phyloP scores from a whole-genome alignment of 1,284 basidiomycete species.

The Ustilago xerochloae region DNA sequence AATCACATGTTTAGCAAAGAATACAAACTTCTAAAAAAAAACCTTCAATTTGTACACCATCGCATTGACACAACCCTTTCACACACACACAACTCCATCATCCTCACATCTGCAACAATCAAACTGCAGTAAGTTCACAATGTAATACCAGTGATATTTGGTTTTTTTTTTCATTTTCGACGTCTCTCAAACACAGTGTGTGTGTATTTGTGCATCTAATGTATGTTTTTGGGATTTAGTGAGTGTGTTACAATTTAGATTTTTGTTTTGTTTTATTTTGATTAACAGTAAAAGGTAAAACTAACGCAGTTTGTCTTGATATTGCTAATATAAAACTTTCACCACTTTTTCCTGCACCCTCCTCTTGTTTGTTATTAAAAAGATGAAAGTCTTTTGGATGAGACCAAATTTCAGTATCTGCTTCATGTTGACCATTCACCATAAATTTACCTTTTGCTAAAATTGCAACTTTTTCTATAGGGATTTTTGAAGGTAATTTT shows the following conservation, averaged over 20 bases:
- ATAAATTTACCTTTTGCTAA: conserved; percentile 27
- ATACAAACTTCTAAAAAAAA: neutral
- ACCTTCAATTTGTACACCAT: neutral
- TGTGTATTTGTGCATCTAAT: too few species aligned
- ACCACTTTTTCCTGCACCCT: neutral
- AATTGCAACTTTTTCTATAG: conserved; percentile 15
- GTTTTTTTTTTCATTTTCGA: too few species aligned
- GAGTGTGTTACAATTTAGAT: neutral
- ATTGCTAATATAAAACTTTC: conserved; percentile 30
- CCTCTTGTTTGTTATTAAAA: conserved; percentile 10
- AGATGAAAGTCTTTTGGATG: conserved; percentile 33
- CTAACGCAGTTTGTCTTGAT: conserved; percentile 40
- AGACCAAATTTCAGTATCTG: conserved; percentile 41
- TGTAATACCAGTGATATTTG: conserved; percentile 4
- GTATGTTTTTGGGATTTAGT: neutral
- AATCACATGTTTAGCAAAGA: too few species aligned
- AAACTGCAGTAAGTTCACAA: too few species aligned
- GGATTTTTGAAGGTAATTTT: neutral
- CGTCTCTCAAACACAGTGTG: too few species aligned
- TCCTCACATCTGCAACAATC: neutral
- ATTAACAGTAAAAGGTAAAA: conserved; percentile 38
- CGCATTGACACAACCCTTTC: too few species aligned
- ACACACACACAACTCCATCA: neutral
- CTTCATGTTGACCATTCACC: conserved; percentile 50
- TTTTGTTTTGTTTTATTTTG: conserved; percentile 28